A percentile compares a stretch with the other conserved stretches of the same genome.
These are phyloP conservation scores for Leonotis leonurus DNA, from an alignment of 257 asterid species.

Conservation along the genomic window DNA sequence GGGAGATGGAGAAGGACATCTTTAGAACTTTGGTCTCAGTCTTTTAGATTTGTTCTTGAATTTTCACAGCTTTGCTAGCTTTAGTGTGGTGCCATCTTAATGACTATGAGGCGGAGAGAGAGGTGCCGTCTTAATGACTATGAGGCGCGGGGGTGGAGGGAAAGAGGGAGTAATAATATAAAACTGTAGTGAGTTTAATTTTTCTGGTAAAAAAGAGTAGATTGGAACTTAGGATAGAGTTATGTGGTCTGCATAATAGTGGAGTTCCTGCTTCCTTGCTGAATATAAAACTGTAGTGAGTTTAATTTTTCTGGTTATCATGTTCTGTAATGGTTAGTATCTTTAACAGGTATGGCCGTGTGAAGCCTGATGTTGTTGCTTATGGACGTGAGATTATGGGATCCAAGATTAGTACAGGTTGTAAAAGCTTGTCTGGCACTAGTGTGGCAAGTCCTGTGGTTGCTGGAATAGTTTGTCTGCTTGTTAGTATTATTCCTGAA, in stretches of 20 bases:
- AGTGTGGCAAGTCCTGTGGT: slow-evolving; percentile 99
- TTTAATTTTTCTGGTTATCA: background rate
- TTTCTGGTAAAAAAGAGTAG: too few species aligned
- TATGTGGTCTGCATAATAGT: background rate
- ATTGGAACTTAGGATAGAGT: background rate
- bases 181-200: too few species aligned
- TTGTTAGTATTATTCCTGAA: slow-evolving; percentile 83
- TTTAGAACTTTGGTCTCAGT: background rate
- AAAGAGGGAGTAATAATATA: too few species aligned
- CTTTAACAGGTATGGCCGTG: slow-evolving; percentile 81
- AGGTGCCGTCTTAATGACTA: too few species aligned
- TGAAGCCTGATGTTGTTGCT: slow-evolving; percentile 97
- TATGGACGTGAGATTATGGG: slow-evolving; percentile 98
- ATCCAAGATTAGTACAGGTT: slow-evolving; percentile 93
- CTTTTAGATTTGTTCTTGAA: slow-evolving; percentile 7
- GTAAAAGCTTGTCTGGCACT: slow-evolving; percentile 98
- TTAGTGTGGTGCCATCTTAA: background rate
- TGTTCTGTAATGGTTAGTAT: slow-evolving; percentile 18
- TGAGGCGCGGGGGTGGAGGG: too few species aligned
- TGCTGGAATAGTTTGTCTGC: slow-evolving; percentile 97
- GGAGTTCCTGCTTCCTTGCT: background rate
- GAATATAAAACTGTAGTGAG: background rate
- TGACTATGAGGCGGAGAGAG: background rate
- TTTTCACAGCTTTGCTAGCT: slow-evolving; percentile 5
- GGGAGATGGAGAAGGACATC: background rate